Conservation (phyloP, 164 flowering plant genomes). For the Cinnamomum chago region DNA sequence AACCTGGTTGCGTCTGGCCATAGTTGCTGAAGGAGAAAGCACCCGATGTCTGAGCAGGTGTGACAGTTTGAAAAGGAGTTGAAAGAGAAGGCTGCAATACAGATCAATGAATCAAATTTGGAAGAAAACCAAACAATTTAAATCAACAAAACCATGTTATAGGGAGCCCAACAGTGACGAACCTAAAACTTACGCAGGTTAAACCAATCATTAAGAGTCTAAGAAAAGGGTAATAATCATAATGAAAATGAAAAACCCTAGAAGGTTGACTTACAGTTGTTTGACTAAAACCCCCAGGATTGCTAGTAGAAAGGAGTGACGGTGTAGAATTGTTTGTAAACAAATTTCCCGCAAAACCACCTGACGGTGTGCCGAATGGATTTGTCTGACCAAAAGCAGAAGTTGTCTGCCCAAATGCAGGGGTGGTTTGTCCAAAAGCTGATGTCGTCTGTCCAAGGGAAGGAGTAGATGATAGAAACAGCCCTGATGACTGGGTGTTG, state of each 20-base stretch:
- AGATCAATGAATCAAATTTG: not conserved
- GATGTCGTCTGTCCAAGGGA: conserved; percentile 58
- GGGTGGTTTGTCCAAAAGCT: conserved; percentile 48
- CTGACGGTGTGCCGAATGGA: conserved; percentile 48
- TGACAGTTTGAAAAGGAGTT: conserved; percentile 47
- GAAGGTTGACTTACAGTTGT: conserved; percentile 54
- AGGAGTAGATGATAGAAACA: conserved; percentile 63
- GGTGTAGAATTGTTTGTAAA: conserved; percentile 51
- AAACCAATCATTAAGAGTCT: not conserved
- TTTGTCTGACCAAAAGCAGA: conserved; percentile 53
- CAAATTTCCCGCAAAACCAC: conserved; percentile 51
- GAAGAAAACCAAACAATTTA: not conserved
- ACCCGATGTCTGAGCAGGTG: conserved; percentile 49
- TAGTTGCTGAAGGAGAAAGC: conserved; percentile 44
- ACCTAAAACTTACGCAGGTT: not conserved
- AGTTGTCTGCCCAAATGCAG: conserved; percentile 53
- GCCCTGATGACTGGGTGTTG: conserved; percentile 65
- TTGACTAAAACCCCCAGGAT: conserved; percentile 44
- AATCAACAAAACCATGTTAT: not conserved
- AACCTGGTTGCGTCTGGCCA: conserved; percentile 70
- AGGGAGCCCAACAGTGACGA: not conserved
- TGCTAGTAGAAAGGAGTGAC: conserved; percentile 39
- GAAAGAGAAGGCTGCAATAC: conserved; percentile 47
- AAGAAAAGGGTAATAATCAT: not conserved
- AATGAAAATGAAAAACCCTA: not conserved